These are phyloP conservation scores for Aquilaria agallochum DNA, from an alignment of 441 rosid species.

Conservation along the genomic window DNA sequence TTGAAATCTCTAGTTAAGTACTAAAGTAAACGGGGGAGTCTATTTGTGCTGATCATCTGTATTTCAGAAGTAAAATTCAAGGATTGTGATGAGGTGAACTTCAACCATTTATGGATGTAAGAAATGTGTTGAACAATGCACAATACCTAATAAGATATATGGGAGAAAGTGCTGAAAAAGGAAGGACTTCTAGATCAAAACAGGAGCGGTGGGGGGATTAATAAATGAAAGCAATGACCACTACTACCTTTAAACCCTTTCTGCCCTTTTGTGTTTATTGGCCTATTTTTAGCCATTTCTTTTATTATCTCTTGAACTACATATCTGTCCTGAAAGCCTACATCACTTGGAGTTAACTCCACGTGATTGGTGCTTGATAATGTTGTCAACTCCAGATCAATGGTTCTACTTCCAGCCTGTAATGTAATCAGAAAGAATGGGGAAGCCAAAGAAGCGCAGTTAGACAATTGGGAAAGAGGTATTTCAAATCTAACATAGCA, in stretches of 20 bases:
- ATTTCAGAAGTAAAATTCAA: too few species aligned
- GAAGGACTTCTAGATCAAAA: too few species aligned
- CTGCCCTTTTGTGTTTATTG: slow-evolving; percentile 78
- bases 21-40: too few species aligned
- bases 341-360: slow-evolving; percentile 95
- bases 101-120: too few species aligned
- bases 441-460: neutral
- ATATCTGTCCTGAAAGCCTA: slow-evolving; percentile 92
- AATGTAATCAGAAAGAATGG: slow-evolving; percentile 7
- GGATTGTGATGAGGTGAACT: too few species aligned
- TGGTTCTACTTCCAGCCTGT: slow-evolving; percentile 86
- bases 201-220: too few species aligned
- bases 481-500: too few species aligned
- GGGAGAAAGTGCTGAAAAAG: too few species aligned
- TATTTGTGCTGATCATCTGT: too few species aligned
- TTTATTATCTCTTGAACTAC: slow-evolving; percentile 88
- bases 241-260: slow-evolving; percentile 71
- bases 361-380: slow-evolving; percentile 83
- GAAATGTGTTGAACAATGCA: too few species aligned
- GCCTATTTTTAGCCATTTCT: slow-evolving; percentile 96
- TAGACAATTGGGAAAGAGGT: neutral
- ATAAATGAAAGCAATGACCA: neutral
- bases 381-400: slow-evolving; percentile 87
- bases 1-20: too few species aligned
- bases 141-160: too few species aligned